phyloP scores from a whole-genome alignment of 345 rosid genomes.

The Lepidium africanum region DNA sequence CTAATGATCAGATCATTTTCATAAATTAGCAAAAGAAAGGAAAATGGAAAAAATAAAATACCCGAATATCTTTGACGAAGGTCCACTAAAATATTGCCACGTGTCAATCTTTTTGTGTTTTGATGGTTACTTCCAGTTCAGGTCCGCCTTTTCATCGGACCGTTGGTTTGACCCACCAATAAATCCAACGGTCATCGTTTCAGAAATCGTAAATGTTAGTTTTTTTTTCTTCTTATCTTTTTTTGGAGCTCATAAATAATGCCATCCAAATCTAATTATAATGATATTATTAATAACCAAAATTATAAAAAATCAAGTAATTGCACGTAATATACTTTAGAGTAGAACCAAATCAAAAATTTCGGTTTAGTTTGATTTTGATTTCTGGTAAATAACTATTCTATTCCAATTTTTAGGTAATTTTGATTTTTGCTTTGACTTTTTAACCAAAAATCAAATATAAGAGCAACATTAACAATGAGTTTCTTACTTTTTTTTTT shows the following conservation, averaged over 20 bases:
- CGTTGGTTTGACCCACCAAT: constrained; percentile 23
- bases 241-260: not conserved
- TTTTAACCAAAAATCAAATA: no score
- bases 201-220: not conserved
- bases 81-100: constrained; percentile 26
- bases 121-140: not conserved
- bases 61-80: not conserved
- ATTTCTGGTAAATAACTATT: no score
- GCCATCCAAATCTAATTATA: not conserved
- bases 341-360: no score
- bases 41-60: not conserved
- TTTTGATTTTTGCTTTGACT: no score
- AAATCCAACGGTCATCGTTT: constrained; percentile 25
- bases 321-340: no score
- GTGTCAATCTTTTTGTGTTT: constrained; percentile 4
- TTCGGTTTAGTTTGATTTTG: no score
- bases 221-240: not conserved
- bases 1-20: not conserved
- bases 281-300: no score
- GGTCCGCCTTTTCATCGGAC: constrained; percentile 16
- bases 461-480: no score
- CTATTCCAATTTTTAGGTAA: no score
- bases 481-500: no score
- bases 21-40: not conserved
- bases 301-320: no score